Base-by-base conservation (phyloP, 306 rosid species). In the Cajanus cajan region DNA sequence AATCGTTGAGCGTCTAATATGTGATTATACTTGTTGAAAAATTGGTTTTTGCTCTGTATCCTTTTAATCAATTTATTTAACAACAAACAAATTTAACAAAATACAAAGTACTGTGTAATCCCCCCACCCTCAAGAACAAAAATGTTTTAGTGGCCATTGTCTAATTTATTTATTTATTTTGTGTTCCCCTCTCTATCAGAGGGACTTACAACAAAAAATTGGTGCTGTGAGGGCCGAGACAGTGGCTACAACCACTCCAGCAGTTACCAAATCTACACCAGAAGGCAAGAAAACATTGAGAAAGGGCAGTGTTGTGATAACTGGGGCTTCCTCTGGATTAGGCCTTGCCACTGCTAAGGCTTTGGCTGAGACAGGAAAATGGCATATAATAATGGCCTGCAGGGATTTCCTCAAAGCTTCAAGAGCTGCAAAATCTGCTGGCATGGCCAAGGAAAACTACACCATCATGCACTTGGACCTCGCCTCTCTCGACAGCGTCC, bases 301-400 rank as follows among this genome's bases (percentile, higher is more conserved):
- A 76, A 90, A 93, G 76, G 98, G 99, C 37, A 84, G 85, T 83
- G 99, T 96, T 47, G 85, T 96, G 57, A 41, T 96, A 68, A 96
- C 99, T 15, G 98, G 99, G 1, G 98, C 98, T 69, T 96, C 98
- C 31, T 96, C 98, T n/a, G 99, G 99, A 24, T 82, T 96, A 34
- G 98, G 99, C 80, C 86, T 93, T 1, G 99, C 99, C 59, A 91
- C 98, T 57, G 99, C 99, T 40, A 96, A 93, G 90, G 90, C 97
- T 52, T 83, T 96, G 78, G 99, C 98, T 15, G 98, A 96, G 78
- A 90, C 97, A 1, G 98, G 99, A 66, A 93, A 96, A 82, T 96
- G 99, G 99, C 93, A 96, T 71, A 87, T 96, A 6, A 91, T 90
- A 78, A 91, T 96, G 99, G 99, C 99, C 21, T 96, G 99, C 89